Evolutionary conservation across 2,329 filamentous ascomycete genomes (phyloP).

Genomic region (Pseudogymnoascus destructans): DNA sequence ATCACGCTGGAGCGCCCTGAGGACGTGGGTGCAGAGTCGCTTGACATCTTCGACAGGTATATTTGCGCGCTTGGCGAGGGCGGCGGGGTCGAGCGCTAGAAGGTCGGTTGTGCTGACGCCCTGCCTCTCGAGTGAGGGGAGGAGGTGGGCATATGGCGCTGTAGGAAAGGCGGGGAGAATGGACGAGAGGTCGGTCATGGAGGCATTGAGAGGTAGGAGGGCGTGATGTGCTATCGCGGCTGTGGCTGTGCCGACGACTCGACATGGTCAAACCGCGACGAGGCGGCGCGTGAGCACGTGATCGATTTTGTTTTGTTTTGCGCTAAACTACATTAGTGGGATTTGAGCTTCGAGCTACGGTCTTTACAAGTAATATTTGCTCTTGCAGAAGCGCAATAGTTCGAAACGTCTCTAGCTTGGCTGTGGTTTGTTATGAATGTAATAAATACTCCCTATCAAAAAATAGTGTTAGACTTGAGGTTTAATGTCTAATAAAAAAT

Average conservation of each 20-base stretch:
- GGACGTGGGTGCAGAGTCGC: slow-evolving; percentile 54
- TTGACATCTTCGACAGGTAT: slow-evolving; percentile 71
- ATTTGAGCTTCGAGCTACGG: neutral
- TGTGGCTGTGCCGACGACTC: neutral
- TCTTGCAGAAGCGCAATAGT: neutral
- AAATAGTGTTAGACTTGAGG: neutral
- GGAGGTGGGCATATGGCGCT: slow-evolving; percentile 56
- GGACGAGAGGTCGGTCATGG: slow-evolving; percentile 76
- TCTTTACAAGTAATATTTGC: neutral
- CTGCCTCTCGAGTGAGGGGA: slow-evolving; percentile 68
- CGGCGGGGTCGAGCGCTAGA: slow-evolving; percentile 65
- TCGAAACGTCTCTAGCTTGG: neutral
- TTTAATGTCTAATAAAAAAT: neutral
- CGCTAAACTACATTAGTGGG: neutral
- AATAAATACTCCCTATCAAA: neutral
- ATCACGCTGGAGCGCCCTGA: slow-evolving; percentile 53
- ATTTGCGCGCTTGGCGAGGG: slow-evolving; percentile 75
- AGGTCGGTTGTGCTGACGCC: slow-evolving; percentile 70
- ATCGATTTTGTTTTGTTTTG: neutral
- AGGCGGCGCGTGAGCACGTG: neutral
- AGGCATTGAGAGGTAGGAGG: slow-evolving; percentile 19
- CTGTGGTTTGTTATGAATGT: neutral
- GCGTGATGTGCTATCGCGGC: neutral
- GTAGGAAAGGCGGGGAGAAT: slow-evolving; percentile 70
- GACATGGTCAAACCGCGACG: neutral